phyloP scores from a whole-genome alignment of 805 yeast species.

The Metschnikowia corniflorae region DNA sequence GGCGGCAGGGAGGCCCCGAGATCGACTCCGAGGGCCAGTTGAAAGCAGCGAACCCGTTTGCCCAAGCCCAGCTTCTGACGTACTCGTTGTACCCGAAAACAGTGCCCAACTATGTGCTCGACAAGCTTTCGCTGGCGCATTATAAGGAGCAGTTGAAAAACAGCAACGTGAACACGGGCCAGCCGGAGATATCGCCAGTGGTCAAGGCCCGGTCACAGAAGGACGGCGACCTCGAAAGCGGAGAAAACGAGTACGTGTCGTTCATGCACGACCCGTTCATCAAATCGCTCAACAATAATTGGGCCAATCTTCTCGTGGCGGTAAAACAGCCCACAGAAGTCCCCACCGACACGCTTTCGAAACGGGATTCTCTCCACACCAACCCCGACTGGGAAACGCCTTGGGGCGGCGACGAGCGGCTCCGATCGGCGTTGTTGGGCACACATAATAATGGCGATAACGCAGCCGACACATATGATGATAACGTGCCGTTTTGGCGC shows the following conservation, averaged over 20 bases:
- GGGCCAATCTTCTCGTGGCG: constrained; percentile 49
- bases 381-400: constrained; percentile 44
- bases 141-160: constrained; percentile 35
- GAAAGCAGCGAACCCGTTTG: constrained; percentile 24
- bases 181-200: constrained; percentile 10
- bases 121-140: constrained; percentile 44
- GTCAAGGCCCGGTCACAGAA: constrained; percentile 10
- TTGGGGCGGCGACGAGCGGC: constrained; percentile 73
- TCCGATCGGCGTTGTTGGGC: constrained; percentile 50
- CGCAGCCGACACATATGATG: constrained; percentile 22
- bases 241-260: constrained; percentile 32
- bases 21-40: constrained; percentile 11
- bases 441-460: constrained; percentile 29
- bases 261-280: constrained; percentile 39
- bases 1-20: constrained; percentile 7
- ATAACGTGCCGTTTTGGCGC: constrained; percentile 9
- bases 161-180: constrained; percentile 25
- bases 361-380: constrained; percentile 24
- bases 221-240: constrained; percentile 14
- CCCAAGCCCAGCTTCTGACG: constrained; percentile 24
- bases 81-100: constrained; percentile 36
- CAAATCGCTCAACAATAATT: constrained; percentile 41
- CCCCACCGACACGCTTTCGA: constrained; percentile 25
- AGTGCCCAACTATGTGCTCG: constrained; percentile 65
- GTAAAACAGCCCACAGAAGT: constrained; percentile 43